Evolutionary conservation across 1,284 basidiomycete species (phyloP).

Genomic region (Dichomitus squalens): DNA sequence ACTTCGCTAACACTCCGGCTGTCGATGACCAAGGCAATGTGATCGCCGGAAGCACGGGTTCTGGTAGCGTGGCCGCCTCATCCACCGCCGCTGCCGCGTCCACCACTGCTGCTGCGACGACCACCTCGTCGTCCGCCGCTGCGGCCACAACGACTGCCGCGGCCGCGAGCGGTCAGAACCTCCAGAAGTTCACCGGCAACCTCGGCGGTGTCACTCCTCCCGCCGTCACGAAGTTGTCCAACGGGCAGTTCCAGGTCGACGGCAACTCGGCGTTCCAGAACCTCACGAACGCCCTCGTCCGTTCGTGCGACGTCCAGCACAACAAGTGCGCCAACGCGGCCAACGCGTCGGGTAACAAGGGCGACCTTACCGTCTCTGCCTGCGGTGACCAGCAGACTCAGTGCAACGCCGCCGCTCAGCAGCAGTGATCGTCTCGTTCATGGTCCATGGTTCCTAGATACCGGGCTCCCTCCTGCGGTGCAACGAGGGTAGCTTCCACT

Average conservation of each 20-base stretch:
- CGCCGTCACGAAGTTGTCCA: conserved; percentile 46
- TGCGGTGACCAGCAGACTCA: conserved; percentile 52
- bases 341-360: conserved; percentile 39
- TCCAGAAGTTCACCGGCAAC: conserved; percentile 60
- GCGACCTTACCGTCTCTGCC: conserved; percentile 48
- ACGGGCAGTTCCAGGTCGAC: conserved; percentile 47
- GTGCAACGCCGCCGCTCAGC: conserved; percentile 40
- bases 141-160: conserved; percentile 23
- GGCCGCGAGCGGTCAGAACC: conserved; percentile 39
- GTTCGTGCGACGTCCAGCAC: conserved; percentile 64
- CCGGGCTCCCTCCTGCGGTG: conserved; percentile 2
- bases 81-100: conserved; percentile 32
- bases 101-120: conserved; percentile 13
- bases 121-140: conserved; percentile 24
- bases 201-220: conserved; percentile 50
- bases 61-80: conserved; percentile 7
- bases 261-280: conserved; percentile 55
- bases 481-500: conserved; percentile 2
- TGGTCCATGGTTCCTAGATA: too few species aligned
- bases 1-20: conserved; percentile 39
- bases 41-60: conserved; percentile 27
- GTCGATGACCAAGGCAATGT: conserved; percentile 6
- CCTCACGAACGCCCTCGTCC: conserved; percentile 50
- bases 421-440: not conserved
- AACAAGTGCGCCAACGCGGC: conserved; percentile 46